A percentile compares a stretch with the other conserved stretches of the same genome.
Conservation (phyloP, 1,284 basidiomycete species). For the Naganishia liquefaciens region DNA sequence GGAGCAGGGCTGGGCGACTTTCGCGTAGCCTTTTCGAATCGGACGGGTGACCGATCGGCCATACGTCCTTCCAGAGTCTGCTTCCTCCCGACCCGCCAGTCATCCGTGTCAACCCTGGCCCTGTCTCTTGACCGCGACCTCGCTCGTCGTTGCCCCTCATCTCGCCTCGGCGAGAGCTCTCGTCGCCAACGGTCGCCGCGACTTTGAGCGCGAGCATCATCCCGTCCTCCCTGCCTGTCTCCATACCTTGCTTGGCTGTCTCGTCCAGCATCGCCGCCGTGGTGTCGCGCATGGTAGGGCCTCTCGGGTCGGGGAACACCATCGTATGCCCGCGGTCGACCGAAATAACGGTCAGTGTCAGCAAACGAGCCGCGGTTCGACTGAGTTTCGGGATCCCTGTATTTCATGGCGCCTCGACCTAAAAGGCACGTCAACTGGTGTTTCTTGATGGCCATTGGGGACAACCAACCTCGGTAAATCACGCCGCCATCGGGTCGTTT, state of each 20-base stretch:
- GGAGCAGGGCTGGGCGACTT: constrained; percentile 11
- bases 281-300: constrained; percentile 1
- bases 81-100: constrained; percentile 12
- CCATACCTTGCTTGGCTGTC: not conserved
- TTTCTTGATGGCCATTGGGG: too few species aligned
- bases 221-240: constrained; percentile 5
- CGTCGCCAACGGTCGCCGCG: constrained; percentile 16
- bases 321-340: constrained; percentile 18
- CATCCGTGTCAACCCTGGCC: constrained; percentile 23
- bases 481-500: constrained; percentile 44
- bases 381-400: constrained; percentile 48
- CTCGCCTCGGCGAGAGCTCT: constrained; percentile 18
- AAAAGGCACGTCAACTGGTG: not conserved
- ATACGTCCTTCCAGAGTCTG: constrained; percentile 12
- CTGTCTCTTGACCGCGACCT: constrained; percentile 24
- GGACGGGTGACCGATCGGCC: constrained; percentile 14
- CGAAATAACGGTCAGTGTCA: constrained; percentile 3
- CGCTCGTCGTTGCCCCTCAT: constrained; percentile 3
- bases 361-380: constrained; percentile 7
- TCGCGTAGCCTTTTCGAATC: constrained; percentile 14
- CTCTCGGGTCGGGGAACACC: constrained; percentile 17
- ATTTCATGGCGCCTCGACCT: constrained; percentile 54
- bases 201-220: constrained; percentile 31
- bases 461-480: constrained; percentile 48
- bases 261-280: not conserved